A percentile compares a stretch with the other conserved stretches of the same genome.
Evolutionary conservation across 352 stramenopile genomes (phyloP).

Genomic region (Pythium guiyangense): DNA sequence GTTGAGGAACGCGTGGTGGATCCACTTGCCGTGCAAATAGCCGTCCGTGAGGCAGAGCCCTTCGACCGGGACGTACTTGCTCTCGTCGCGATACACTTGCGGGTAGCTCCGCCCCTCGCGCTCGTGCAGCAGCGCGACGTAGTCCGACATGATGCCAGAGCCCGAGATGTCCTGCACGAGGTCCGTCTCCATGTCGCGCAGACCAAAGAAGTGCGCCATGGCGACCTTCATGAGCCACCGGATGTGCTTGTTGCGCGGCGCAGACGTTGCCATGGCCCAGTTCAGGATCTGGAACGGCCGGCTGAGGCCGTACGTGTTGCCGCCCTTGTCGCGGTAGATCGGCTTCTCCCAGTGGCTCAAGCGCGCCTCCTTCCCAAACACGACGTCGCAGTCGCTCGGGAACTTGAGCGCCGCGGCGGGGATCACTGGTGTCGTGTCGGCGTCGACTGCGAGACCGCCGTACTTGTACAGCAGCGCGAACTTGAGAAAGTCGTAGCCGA

Average conservation of each 20-base stretch:
- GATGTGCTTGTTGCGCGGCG: slow-evolving; percentile 13
- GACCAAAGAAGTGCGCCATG: slow-evolving; percentile 13
- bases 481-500: slow-evolving; percentile 17
- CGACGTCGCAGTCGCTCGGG: slow-evolving; percentile 5
- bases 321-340: slow-evolving; percentile 1
- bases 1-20: slow-evolving; percentile 1
- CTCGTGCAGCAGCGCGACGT: slow-evolving; percentile 15
- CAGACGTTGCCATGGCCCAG: slow-evolving; percentile 13
- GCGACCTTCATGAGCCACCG: slow-evolving; percentile 2
- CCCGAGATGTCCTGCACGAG: slow-evolving; percentile 16
- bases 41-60: slow-evolving; percentile 5
- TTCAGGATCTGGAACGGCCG: slow-evolving; percentile 16
- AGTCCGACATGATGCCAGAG: slow-evolving; percentile 15
- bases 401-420: background rate
- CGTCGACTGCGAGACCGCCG: slow-evolving; percentile 11
- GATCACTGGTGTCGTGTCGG: slow-evolving; percentile 5
- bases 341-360: slow-evolving; percentile 2
- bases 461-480: slow-evolving; percentile 16
- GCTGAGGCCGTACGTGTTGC: background rate
- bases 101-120: slow-evolving; percentile 7
- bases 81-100: slow-evolving; percentile 2
- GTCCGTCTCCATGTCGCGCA: slow-evolving; percentile 11
- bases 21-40: slow-evolving; percentile 4
- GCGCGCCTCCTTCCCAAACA: slow-evolving; percentile 13
- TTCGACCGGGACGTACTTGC: slow-evolving; percentile 1